A percentile compares a stretch with the other conserved stretches of the same genome.
Conservation (phyloP, 2,329 filamentous ascomycete genomes). For the Colletotrichum acutatum region DNA sequence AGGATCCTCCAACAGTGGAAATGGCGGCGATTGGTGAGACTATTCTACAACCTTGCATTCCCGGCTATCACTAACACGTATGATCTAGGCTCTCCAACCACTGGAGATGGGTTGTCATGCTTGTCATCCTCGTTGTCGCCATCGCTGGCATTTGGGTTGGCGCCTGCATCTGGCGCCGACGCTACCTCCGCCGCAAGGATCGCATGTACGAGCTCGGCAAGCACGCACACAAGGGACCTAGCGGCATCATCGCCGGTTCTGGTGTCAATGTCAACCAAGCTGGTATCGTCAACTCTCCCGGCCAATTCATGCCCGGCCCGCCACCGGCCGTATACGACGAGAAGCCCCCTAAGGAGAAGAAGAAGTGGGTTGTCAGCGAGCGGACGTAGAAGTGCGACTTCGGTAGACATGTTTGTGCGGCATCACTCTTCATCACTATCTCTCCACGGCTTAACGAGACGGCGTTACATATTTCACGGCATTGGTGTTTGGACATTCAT, state of each 20-base stretch:
- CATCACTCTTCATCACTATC: conserved; percentile 3
- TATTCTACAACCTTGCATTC: not conserved
- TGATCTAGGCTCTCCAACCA: conserved; percentile 71
- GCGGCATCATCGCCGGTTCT: conserved; percentile 47
- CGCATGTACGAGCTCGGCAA: conserved; percentile 62
- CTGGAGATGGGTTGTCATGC: conserved; percentile 85
- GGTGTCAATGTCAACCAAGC: conserved; percentile 38
- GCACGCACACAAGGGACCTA: conserved; percentile 45
- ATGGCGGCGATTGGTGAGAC: conserved; percentile 59
- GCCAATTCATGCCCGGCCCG: conserved; percentile 46
- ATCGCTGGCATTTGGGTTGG: conserved; percentile 75
- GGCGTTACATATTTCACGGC: conserved; percentile 30
- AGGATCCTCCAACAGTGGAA: conserved; percentile 38
- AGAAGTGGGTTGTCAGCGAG: conserved; percentile 58
- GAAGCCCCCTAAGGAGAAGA: conserved; percentile 54
- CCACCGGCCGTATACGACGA: conserved; percentile 45
- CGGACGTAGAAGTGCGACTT: conserved; percentile 48
- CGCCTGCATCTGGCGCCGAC: conserved; percentile 77
- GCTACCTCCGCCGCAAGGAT: conserved; percentile 78
- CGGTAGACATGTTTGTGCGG: not conserved
- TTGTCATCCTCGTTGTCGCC: conserved; percentile 77
- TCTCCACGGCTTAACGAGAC: conserved; percentile 32
- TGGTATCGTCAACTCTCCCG: conserved; percentile 42
- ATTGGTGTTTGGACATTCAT: conserved; percentile 30
- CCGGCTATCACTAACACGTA: not conserved